These are phyloP conservation scores for Trichoderma lentiforme DNA, from an alignment of 2,329 filamentous ascomycete species.

Conservation along the genomic window DNA sequence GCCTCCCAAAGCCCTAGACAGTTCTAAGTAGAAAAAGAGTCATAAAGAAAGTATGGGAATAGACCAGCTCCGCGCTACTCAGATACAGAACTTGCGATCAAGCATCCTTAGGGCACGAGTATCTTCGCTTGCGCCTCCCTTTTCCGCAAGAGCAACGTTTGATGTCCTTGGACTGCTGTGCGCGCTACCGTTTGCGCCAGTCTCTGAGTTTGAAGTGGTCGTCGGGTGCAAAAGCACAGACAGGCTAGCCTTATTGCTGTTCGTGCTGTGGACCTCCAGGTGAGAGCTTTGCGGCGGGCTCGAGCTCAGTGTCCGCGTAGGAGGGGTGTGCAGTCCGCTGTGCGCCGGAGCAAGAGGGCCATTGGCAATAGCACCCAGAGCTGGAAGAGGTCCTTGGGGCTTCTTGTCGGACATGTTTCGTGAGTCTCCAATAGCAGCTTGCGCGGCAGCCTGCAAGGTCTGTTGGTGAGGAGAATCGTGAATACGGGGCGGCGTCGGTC, in stretches of 20 bases:
- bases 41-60: neutral
- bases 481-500: conserved; percentile 34
- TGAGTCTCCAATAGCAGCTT: conserved; percentile 41
- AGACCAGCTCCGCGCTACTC: neutral
- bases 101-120: conserved; percentile 63
- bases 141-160: conserved; percentile 29
- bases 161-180: conserved; percentile 38
- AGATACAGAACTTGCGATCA: conserved; percentile 53
- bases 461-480: conserved; percentile 44
- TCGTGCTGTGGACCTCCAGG: conserved; percentile 29
- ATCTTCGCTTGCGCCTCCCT: conserved; percentile 57
- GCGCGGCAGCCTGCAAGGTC: conserved; percentile 43
- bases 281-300: conserved; percentile 46
- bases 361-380: conserved; percentile 35
- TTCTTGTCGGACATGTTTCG: conserved; percentile 36
- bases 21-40: neutral
- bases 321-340: conserved; percentile 40
- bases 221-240: conserved; percentile 52
- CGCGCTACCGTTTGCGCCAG: conserved; percentile 41
- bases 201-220: conserved; percentile 42
- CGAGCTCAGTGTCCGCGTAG: conserved; percentile 45
- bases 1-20: neutral
- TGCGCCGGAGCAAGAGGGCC: conserved; percentile 28
- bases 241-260: conserved; percentile 42
- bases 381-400: conserved; percentile 44